Evolutionary conservation across 2,329 filamentous ascomycete genomes (phyloP).

Genomic region (Daldinia sp.): DNA sequence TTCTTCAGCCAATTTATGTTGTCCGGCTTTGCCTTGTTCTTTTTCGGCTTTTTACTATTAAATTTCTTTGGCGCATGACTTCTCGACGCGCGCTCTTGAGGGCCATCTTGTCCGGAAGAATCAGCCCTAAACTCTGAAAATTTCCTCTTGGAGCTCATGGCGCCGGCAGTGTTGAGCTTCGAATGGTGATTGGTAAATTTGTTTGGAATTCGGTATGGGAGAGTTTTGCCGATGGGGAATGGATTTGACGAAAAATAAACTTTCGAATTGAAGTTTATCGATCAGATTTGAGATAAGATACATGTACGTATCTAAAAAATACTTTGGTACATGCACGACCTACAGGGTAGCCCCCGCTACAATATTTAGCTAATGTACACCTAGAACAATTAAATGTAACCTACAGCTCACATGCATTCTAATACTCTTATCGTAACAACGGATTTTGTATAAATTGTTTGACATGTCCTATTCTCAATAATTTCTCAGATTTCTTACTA

Average conservation of each 20-base stretch:
- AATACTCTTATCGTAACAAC: neutral
- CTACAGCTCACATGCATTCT: neutral
- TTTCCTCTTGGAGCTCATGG: constrained; percentile 50
- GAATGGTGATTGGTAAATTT: neutral
- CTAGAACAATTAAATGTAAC: neutral
- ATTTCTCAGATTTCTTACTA: neutral
- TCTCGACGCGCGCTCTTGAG: constrained; percentile 31
- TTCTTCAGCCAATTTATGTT: constrained; percentile 75
- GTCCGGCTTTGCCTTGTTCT: constrained; percentile 59
- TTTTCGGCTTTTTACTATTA: constrained; percentile 50
- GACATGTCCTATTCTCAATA: neutral
- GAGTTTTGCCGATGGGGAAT: neutral
- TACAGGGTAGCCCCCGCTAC: neutral
- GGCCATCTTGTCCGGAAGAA: constrained; percentile 31
- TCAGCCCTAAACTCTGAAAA: constrained; percentile 47
- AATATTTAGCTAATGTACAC: neutral
- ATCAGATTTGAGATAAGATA: constrained; percentile 14
- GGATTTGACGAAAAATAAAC: constrained; percentile 9
- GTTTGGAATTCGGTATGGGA: neutral
- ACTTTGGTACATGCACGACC: neutral
- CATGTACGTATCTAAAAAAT: constrained; percentile 6
- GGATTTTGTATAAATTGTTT: neutral
- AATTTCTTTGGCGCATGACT: constrained; percentile 49
- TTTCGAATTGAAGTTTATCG: constrained; percentile 6
- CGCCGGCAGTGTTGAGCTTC: constrained; percentile 1